Conservation (phyloP, 441 rosid species). For the Isatis lusitanica region DNA sequence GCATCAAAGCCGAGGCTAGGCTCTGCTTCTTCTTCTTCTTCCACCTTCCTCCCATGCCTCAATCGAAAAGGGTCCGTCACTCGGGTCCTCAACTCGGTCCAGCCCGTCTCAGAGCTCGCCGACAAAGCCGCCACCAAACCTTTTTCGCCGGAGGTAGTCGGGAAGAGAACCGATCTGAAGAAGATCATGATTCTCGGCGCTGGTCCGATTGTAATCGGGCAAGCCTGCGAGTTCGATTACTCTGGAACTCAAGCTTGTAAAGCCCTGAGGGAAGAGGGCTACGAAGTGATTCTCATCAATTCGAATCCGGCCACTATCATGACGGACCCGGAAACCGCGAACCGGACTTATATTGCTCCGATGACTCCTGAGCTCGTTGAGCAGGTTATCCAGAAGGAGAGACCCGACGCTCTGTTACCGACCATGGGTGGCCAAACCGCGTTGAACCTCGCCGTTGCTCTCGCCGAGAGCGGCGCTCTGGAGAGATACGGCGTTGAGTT, state of each 20-base stretch:
- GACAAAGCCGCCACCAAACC: not conserved
- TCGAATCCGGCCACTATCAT: slow-evolving; percentile 97
- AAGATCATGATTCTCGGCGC: slow-evolving; percentile 93
- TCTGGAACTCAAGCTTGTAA: slow-evolving; percentile 96
- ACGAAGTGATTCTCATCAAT: slow-evolving; percentile 73
- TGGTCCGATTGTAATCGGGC: slow-evolving; percentile 94
- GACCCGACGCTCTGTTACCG: slow-evolving; percentile 86
- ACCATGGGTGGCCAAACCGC: slow-evolving; percentile 99
- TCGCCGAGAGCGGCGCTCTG: slow-evolving; percentile 74
- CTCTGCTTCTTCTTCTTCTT: not conserved
- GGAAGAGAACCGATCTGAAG: slow-evolving; percentile 77
- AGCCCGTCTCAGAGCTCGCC: slow-evolving; percentile 26
- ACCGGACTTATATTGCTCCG: slow-evolving; percentile 81
- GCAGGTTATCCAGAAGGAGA: slow-evolving; percentile 76
- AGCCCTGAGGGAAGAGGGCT: slow-evolving; percentile 86
- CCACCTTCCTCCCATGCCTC: slow-evolving; percentile 39
- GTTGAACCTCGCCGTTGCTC: slow-evolving; percentile 77
- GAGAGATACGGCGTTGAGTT: slow-evolving; percentile 72
- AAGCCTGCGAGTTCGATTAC: slow-evolving; percentile 95
- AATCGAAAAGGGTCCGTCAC: slow-evolving; percentile 32
- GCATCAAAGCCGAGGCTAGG: not conserved
- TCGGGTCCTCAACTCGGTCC: slow-evolving; percentile 14
- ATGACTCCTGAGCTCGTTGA: slow-evolving; percentile 91
- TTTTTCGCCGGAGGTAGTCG: slow-evolving; percentile 26
- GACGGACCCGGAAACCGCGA: slow-evolving; percentile 95